phyloP scores from a whole-genome alignment of 2,329 filamentous ascomycete genomes.

The Emericellopsis cladophorae region DNA sequence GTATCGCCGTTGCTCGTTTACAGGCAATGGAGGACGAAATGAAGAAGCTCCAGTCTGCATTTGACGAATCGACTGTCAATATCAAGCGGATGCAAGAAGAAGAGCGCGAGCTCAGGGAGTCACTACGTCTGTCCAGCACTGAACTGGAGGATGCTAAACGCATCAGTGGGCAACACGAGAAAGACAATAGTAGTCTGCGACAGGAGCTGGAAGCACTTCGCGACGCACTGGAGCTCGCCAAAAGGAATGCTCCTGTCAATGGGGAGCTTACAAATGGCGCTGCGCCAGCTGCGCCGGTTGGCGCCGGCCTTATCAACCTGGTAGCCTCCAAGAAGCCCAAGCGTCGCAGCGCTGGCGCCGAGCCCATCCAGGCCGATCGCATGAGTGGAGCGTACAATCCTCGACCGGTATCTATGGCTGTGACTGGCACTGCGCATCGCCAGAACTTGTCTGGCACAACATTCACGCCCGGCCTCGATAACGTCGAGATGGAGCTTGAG shows the following conservation, averaged over 20 bases:
- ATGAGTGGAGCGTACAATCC: slow-evolving; percentile 92
- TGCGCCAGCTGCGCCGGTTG: slow-evolving; percentile 32
- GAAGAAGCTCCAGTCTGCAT: slow-evolving; percentile 76
- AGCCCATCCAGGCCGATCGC: slow-evolving; percentile 74
- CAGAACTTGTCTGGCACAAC: slow-evolving; percentile 63
- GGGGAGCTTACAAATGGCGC: slow-evolving; percentile 36
- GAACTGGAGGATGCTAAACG: slow-evolving; percentile 73
- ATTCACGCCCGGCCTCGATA: slow-evolving; percentile 73
- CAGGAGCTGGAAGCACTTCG: slow-evolving; percentile 84
- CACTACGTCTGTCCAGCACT: slow-evolving; percentile 62
- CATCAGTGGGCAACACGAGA: slow-evolving; percentile 64
- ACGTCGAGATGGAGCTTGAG: slow-evolving; percentile 90
- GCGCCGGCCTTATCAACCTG: slow-evolving; percentile 83
- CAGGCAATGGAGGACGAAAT: slow-evolving; percentile 92
- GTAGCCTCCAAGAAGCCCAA: slow-evolving; percentile 97
- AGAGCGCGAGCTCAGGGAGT: slow-evolving; percentile 74
- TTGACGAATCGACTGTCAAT: slow-evolving; percentile 80
- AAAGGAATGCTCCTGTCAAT: slow-evolving; percentile 63
- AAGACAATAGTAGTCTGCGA: slow-evolving; percentile 72
- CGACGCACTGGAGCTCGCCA: slow-evolving; percentile 82
- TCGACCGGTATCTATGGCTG: slow-evolving; percentile 89
- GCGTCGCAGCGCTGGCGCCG: slow-evolving; percentile 79
- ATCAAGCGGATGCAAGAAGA: slow-evolving; percentile 93
- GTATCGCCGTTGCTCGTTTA: slow-evolving; percentile 83
- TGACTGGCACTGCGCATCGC: slow-evolving; percentile 53